Evolutionary conservation across 305 asterid genomes (phyloP).

Genomic region (Solanum hybrid): DNA sequence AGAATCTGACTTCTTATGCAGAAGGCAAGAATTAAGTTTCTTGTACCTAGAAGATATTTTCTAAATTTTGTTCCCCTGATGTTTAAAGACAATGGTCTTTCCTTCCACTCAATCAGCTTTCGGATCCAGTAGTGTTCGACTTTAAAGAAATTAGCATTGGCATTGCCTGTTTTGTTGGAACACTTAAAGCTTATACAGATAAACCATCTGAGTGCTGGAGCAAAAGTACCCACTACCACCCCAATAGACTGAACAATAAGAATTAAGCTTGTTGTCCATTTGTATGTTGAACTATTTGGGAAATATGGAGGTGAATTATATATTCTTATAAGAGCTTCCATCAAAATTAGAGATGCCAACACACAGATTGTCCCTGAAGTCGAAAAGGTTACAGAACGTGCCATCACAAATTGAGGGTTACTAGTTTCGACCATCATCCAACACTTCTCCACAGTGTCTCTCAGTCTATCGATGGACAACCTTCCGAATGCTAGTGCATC

Average conservation of each 20-base stretch:
- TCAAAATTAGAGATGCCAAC: constrained; percentile 17
- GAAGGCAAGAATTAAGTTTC: constrained; percentile 24
- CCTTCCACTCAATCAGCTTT: constrained; percentile 45
- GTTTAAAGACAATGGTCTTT: constrained; percentile 30
- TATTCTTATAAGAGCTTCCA: constrained; percentile 25
- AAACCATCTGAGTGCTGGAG: constrained; percentile 40
- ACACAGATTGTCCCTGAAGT: constrained; percentile 28
- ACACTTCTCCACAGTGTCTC: constrained; percentile 11
- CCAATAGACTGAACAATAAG: constrained; percentile 31
- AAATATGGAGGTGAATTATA: not conserved
- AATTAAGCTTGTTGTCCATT: constrained; percentile 36
- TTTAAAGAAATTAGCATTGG: constrained; percentile 17
- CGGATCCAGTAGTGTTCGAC: constrained; percentile 40
- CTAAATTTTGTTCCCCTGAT: constrained; percentile 27
- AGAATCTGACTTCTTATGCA: constrained; percentile 25
- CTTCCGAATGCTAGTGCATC: not conserved
- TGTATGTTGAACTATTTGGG: constrained; percentile 22
- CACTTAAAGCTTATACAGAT: constrained; percentile 17
- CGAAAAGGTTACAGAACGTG: constrained; percentile 30
- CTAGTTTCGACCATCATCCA: constrained; percentile 56
- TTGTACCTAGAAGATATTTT: constrained; percentile 22
- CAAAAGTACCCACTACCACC: constrained; percentile 30
- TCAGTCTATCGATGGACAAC: not conserved
- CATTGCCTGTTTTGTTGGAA: constrained; percentile 10
- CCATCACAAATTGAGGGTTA: constrained; percentile 51